Evolutionary conservation across 441 rosid species (phyloP).

Genomic region (Eruca vesicaria): DNA sequence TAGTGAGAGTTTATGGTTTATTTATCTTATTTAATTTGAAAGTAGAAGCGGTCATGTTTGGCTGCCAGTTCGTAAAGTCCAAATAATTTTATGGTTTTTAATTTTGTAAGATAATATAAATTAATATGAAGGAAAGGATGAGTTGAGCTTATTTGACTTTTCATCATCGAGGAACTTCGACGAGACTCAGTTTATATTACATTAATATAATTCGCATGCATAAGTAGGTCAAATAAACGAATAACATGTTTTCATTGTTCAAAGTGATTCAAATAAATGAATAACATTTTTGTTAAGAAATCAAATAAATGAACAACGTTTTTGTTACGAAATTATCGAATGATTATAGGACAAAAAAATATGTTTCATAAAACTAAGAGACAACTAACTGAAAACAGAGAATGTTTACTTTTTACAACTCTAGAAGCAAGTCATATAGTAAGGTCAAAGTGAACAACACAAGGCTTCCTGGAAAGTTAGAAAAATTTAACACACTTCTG

Average conservation of each 20-base stretch:
- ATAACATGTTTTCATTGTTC: too few species aligned
- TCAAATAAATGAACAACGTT: neutral
- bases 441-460: neutral
- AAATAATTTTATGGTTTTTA: too few species aligned
- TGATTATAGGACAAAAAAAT: neutral
- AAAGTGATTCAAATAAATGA: neutral
- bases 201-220: neutral
- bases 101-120: too few species aligned
- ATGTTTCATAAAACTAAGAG: neutral
- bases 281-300: neutral
- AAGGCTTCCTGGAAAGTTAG: neutral
- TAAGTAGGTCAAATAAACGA: neutral
- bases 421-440: neutral
- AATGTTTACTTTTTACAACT: neutral
- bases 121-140: too few species aligned
- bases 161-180: too few species aligned
- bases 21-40: too few species aligned
- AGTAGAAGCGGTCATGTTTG: too few species aligned
- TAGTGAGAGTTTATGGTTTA: too few species aligned
- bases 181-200: too few species aligned
- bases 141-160: too few species aligned
- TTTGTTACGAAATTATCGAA: neutral
- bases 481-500: neutral
- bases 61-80: too few species aligned
- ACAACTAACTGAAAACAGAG: neutral